Percentiles rank a stretch among this genome's conserved stretches.
Evolutionary conservation across 1,139 yeast genomes (phyloP).

Genomic region (Suhomyces bribrorum): DNA sequence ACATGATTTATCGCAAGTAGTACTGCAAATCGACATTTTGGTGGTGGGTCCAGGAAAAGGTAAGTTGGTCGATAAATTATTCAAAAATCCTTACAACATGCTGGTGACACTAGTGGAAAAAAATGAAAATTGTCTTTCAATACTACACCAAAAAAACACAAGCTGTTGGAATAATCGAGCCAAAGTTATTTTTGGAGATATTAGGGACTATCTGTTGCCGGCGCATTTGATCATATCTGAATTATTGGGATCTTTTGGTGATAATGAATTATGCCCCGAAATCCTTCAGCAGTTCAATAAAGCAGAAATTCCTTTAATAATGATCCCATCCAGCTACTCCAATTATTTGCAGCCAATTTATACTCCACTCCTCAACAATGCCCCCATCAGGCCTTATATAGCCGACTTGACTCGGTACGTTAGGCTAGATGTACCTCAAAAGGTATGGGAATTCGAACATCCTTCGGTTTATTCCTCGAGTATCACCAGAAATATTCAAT

Average conservation of each 20-base stretch:
- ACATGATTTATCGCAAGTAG: conserved; percentile 19
- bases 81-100: conserved; percentile 23
- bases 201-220: conserved; percentile 45
- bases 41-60: conserved; percentile 91
- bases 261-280: conserved; percentile 88
- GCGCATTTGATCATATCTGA: conserved; percentile 71
- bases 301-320: conserved; percentile 28
- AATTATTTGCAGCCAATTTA: conserved; percentile 67
- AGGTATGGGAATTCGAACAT: conserved; percentile 57
- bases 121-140: conserved; percentile 60
- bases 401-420: conserved; percentile 56
- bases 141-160: conserved; percentile 43
- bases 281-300: conserved; percentile 40
- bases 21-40: conserved; percentile 34
- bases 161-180: conserved; percentile 50
- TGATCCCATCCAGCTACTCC: conserved; percentile 67
- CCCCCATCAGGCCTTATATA: conserved; percentile 55
- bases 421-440: conserved; percentile 37
- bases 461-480: conserved; percentile 27
- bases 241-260: conserved; percentile 85
- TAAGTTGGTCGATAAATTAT: conserved; percentile 61
- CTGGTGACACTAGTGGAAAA: conserved; percentile 53
- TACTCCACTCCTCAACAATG: conserved; percentile 42
- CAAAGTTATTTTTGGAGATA: conserved; percentile 55
- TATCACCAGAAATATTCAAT: conserved; percentile 7